Percentiles rank a stretch among this genome's conserved stretches.
These are phyloP conservation scores for Allium fistulosum DNA, from an alignment of 106 monocot species.

Conservation along the genomic window DNA sequence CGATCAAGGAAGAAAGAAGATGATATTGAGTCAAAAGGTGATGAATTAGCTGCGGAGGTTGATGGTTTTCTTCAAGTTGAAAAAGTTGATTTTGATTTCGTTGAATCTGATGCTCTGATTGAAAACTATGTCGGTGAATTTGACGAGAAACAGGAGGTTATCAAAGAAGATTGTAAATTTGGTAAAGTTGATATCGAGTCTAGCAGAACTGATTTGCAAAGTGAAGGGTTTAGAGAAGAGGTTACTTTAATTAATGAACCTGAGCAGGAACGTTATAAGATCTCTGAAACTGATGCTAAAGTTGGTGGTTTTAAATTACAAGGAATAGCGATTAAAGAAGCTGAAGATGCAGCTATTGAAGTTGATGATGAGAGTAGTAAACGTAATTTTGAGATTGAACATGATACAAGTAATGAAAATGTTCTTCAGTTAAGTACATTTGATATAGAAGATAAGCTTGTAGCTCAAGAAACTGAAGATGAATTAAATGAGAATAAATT, in stretches of 20 bases:
- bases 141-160: background rate
- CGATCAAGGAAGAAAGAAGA: background rate
- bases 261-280: background rate
- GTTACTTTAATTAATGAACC: background rate
- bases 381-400: no score
- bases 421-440: no score
- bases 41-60: background rate
- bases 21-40: background rate
- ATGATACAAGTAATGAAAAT: no score
- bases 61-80: background rate
- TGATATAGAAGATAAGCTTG: no score
- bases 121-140: background rate
- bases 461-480: no score
- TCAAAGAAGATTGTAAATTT: background rate
- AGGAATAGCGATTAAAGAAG: background rate
- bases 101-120: background rate
- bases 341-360: background rate
- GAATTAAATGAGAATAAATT: background rate
- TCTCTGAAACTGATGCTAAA: background rate
- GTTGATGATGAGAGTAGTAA: background rate
- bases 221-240: background rate
- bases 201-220: background rate
- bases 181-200: background rate
- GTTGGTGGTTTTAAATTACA: background rate
- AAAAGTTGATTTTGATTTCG: background rate